Percentiles rank a stretch among this genome's conserved stretches.
Conservation (phyloP, 1,284 basidiomycete species). For the Cutaneotrichosporon sp. region DNA sequence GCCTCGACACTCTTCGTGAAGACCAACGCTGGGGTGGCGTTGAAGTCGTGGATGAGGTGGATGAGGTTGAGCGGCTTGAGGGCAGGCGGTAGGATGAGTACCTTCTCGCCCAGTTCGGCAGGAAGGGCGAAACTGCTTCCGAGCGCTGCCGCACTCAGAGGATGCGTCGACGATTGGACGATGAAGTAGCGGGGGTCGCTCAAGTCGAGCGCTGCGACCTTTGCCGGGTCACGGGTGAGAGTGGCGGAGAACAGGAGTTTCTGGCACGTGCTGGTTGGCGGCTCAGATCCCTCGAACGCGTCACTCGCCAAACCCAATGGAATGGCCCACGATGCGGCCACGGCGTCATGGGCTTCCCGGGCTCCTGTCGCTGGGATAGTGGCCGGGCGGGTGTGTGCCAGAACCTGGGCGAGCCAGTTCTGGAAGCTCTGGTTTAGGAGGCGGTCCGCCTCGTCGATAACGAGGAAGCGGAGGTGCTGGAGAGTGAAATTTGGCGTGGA, state of each 20-base stretch:
- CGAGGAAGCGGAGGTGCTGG: slow-evolving; percentile 89
- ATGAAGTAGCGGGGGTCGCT: slow-evolving; percentile 83
- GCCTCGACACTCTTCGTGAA: slow-evolving; percentile 97
- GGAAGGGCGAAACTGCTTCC: slow-evolving; percentile 77
- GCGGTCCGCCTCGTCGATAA: slow-evolving; percentile 97
- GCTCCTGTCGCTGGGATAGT: slow-evolving; percentile 15
- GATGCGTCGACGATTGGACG: slow-evolving; percentile 59
- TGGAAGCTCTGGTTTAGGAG: slow-evolving; percentile 93
- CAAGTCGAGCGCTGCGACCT: slow-evolving; percentile 78
- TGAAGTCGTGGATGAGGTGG: slow-evolving; percentile 66
- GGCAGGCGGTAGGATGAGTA: slow-evolving; percentile 74
- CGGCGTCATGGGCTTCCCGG: slow-evolving; percentile 52
- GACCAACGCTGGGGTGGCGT: slow-evolving; percentile 63
- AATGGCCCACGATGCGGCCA: slow-evolving; percentile 53
- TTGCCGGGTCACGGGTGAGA: slow-evolving; percentile 87
- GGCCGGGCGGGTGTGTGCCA: slow-evolving; percentile 66
- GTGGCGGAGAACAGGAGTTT: slow-evolving; percentile 97
- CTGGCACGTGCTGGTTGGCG: slow-evolving; percentile 62
- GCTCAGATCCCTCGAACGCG: slow-evolving; percentile 26
- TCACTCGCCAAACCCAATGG: slow-evolving; percentile 35
- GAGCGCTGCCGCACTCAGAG: slow-evolving; percentile 47
- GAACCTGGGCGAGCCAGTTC: slow-evolving; percentile 82
- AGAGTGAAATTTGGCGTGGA: slow-evolving; percentile 86
- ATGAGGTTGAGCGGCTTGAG: slow-evolving; percentile 89
- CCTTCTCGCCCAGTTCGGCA: slow-evolving; percentile 72